Conservation (phyloP, 495 filamentous ascomycete genomes). For the Trichoderma orchidacearum region DNA sequence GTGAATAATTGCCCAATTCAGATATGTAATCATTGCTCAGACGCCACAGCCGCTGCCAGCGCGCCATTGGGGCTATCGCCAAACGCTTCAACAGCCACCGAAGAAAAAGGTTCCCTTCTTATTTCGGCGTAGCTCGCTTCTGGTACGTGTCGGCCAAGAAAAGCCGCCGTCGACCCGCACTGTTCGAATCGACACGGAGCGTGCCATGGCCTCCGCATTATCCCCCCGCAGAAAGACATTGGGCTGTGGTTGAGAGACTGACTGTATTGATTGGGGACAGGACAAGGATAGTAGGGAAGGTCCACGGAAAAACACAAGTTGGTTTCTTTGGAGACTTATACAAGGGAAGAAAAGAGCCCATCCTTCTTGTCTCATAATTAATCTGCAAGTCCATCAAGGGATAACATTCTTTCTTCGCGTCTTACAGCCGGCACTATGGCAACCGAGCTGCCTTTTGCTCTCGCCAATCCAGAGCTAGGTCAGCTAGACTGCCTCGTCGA, state of each 20-base stretch:
- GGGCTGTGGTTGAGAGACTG: too few species aligned
- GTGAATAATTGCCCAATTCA: background rate
- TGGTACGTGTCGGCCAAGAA: background rate
- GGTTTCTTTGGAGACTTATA: too few species aligned
- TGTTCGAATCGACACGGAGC: background rate
- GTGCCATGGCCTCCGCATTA: background rate
- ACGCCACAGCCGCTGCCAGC: background rate
- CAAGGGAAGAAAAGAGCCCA: too few species aligned
- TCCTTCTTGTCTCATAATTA: background rate
- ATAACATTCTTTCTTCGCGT: background rate
- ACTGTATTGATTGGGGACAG: too few species aligned
- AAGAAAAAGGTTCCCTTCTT: background rate
- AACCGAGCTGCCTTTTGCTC: slow-evolving; percentile 2
- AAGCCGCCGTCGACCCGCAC: background rate
- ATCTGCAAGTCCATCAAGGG: too few species aligned
- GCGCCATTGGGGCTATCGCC: background rate
- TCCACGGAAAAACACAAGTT: too few species aligned
- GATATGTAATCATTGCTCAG: background rate
- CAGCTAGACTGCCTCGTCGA: slow-evolving; percentile 11
- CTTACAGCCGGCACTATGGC: background rate
- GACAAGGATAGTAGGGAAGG: background rate
- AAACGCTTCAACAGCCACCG: background rate
- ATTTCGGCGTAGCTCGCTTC: background rate
- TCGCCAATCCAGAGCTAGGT: slow-evolving; percentile 3
- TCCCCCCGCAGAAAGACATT: background rate